Percentiles rank a stretch among this genome's conserved stretches.
These are phyloP conservation scores for Aspergillus fumigatus DNA, from an alignment of 2,329 filamentous ascomycete species.

Conservation along the genomic window DNA sequence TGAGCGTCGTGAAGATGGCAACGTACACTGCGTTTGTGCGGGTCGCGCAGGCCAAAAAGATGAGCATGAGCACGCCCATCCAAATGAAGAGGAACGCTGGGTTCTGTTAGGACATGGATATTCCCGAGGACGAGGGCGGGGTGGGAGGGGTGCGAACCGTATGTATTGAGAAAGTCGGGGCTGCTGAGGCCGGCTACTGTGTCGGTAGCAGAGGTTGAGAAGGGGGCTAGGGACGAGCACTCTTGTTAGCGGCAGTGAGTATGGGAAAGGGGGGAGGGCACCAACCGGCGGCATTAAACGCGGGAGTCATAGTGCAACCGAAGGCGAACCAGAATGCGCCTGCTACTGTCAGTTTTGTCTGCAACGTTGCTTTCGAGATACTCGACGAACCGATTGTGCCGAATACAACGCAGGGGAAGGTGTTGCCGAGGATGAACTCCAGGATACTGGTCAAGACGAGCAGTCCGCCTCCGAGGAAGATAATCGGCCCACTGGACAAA, in stretches of 20 bases:
- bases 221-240: slow-evolving; percentile 13
- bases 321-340: slow-evolving; percentile 54
- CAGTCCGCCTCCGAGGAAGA: slow-evolving; percentile 53
- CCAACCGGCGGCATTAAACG: slow-evolving; percentile 48
- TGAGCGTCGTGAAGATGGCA: slow-evolving; percentile 62
- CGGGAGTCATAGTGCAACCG: slow-evolving; percentile 51
- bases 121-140: background rate
- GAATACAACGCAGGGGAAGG: slow-evolving; percentile 57
- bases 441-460: slow-evolving; percentile 50
- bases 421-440: slow-evolving; percentile 57
- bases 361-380: background rate
- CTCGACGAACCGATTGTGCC: slow-evolving; percentile 42
- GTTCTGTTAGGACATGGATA: background rate
- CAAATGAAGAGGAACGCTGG: slow-evolving; percentile 57
- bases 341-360: slow-evolving; percentile 10
- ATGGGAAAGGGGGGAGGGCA: slow-evolving; percentile 22
- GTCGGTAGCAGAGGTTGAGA: slow-evolving; percentile 22
- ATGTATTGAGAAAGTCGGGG: slow-evolving; percentile 20
- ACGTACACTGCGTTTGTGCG: slow-evolving; percentile 70
- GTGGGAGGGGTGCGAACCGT: slow-evolving; percentile 6
- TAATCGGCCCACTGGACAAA: slow-evolving; percentile 42
- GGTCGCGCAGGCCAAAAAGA: slow-evolving; percentile 66
- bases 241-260: background rate
- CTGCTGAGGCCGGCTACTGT: slow-evolving; percentile 22
- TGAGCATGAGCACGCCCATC: slow-evolving; percentile 62